phyloP scores from a whole-genome alignment of 805 yeast genomes.

The Schwanniomyces polymorphus region DNA sequence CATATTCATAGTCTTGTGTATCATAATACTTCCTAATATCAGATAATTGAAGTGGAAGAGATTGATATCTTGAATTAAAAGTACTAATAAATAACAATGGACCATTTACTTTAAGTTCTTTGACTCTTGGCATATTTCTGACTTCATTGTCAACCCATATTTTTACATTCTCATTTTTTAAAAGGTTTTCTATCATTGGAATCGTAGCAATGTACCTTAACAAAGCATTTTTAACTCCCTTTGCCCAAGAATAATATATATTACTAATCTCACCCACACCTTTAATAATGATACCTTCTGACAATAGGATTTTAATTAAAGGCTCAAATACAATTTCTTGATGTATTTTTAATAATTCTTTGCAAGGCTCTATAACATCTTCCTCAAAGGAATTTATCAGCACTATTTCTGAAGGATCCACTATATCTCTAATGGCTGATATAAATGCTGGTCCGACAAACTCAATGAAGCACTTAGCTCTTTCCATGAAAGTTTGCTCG shows the following conservation, averaged over 20 bases:
- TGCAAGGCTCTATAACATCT: conserved; percentile 58
- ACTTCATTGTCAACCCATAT: conserved; percentile 57
- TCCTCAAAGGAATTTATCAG: conserved; percentile 51
- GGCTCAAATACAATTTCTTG: conserved; percentile 55
- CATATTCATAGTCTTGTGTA: conserved; percentile 49
- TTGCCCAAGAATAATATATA: conserved; percentile 64
- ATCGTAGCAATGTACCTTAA: conserved; percentile 58
- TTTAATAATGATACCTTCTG: conserved; percentile 66
- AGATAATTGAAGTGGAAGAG: conserved; percentile 60
- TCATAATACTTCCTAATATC: conserved; percentile 53
- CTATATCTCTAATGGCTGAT: conserved; percentile 23
- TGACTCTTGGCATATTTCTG: conserved; percentile 51
- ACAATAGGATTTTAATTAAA: conserved; percentile 52
- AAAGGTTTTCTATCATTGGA: conserved; percentile 60
- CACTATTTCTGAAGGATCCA: conserved; percentile 17
- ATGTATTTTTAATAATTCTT: conserved; percentile 57
- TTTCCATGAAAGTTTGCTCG: conserved; percentile 68
- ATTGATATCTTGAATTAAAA: conserved; percentile 43
- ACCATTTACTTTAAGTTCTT: conserved; percentile 41
- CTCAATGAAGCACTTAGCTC: conserved; percentile 64
- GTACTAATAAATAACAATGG: conserved; percentile 40
- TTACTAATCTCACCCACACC: conserved; percentile 53
- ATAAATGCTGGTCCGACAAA: conserved; percentile 42
- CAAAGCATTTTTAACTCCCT: conserved; percentile 53
- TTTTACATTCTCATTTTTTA: conserved; percentile 51